These are phyloP conservation scores for Hanseniaspora singularis DNA, from an alignment of 805 yeast genomes.

Conservation along the genomic window DNA sequence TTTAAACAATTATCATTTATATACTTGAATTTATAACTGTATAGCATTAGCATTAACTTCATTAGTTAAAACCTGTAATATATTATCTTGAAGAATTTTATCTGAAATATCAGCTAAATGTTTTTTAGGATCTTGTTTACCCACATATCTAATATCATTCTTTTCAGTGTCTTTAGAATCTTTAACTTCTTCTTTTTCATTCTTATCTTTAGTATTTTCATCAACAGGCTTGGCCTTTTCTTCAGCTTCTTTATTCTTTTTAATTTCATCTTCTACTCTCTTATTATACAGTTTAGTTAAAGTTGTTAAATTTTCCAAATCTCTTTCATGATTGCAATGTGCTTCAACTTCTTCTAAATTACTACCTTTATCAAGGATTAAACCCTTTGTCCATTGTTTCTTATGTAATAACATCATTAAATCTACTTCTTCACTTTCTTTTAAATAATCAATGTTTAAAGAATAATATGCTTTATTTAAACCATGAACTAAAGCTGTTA, in stretches of 20 bases:
- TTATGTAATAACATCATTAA: conserved; percentile 92
- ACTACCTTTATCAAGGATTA: conserved; percentile 39
- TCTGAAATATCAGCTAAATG: conserved; percentile 87
- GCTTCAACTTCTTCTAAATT: conserved; percentile 71
- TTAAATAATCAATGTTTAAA: conserved; percentile 84
- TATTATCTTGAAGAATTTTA: conserved; percentile 73
- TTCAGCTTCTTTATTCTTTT: conserved; percentile 68
- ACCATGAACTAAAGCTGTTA: conserved; percentile 94
- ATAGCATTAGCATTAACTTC: conserved; percentile 85
- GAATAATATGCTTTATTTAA: conserved; percentile 94
- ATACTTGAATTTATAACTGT: no score
- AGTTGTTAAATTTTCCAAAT: conserved; percentile 56
- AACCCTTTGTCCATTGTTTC: conserved; percentile 89
- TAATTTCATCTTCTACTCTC: conserved; percentile 74
- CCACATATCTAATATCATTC: conserved; percentile 89
- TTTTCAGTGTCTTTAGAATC: conserved; percentile 78
- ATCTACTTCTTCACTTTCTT: conserved; percentile 81
- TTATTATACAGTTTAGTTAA: conserved; percentile 83
- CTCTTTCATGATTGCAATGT: conserved; percentile 30
- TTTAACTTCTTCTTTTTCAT: conserved; percentile 72
- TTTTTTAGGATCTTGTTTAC: conserved; percentile 97
- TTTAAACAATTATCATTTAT: no score
- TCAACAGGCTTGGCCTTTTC: conserved; percentile 67
- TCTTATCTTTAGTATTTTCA: conserved; percentile 36
- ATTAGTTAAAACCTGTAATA: conserved; percentile 75